These are phyloP conservation scores for Odonthalia washingtoniensis DNA, from an alignment of 31 red algal genomes.

Conservation along the genomic window DNA sequence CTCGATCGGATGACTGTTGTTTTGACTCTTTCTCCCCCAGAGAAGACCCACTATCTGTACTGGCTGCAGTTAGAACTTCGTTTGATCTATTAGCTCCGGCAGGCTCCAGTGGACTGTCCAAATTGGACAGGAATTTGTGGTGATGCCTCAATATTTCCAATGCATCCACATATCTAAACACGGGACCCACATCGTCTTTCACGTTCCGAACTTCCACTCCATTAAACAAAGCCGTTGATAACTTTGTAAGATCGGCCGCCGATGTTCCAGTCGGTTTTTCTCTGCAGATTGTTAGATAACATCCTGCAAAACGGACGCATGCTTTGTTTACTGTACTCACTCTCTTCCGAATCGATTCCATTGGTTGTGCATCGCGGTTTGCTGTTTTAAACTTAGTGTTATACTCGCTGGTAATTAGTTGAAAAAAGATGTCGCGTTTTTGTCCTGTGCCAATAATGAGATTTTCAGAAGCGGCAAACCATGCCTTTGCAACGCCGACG, in stretches of 20 bases:
- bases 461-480: conserved; percentile 35
- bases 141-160: too few species aligned
- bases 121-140: too few species aligned
- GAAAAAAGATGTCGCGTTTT: conserved; percentile 21
- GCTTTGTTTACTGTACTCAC: conserved; percentile 20
- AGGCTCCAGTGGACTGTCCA: too few species aligned
- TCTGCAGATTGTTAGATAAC: not conserved
- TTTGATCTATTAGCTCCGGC: too few species aligned
- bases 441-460: conserved; percentile 36
- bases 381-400: conserved; percentile 39
- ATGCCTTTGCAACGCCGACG: conserved; percentile 36
- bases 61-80: too few species aligned
- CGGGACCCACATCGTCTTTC: too few species aligned
- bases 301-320: not conserved
- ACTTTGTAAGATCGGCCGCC: not conserved
- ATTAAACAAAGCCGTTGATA: too few species aligned
- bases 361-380: conserved; percentile 1
- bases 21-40: too few species aligned
- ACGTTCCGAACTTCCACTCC: too few species aligned
- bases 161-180: too few species aligned
- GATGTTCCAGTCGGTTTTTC: not conserved
- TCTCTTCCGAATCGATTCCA: conserved; percentile 5
- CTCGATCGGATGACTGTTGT: not conserved
- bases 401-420: not conserved
- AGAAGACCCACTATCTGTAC: too few species aligned